Evolutionary conservation across 352 stramenopile species (phyloP), one percentile per base, ranked within the genome.

Genomic region (Phytophthora nicotianae): DNA sequence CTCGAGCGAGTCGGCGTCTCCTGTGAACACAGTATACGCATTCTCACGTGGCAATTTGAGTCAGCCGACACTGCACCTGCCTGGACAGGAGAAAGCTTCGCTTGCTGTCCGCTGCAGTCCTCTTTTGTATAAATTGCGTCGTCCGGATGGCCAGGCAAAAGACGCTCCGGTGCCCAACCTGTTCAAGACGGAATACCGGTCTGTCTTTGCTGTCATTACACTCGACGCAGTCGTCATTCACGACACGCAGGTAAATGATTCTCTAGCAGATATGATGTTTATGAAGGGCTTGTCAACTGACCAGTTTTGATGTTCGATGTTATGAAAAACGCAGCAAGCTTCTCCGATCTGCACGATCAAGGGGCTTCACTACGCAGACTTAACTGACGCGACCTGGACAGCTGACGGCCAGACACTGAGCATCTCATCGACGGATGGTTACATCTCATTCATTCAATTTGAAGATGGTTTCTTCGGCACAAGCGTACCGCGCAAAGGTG

Each of bases 391-490:
- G 24, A 86, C 81, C 42, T 99, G 96, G 96, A 96, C 91, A 1
- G 46, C 66, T 0, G 91, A 98, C 72, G 96, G 95, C 11, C 86
- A 85, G 37, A 82, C 85, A n/a, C 75, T 99, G 19, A 88, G 96
- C 55, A 86, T 98, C 14, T 96, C 88, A n/a, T 98, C 95, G 24
- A 95, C 91, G 23, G 96, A 99, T 74, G 96, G 96, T 37, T 98
- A 99, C 62, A 77, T 98, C 29, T 98, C 90, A 5, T 95, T 98
- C 55, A 78, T 98, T 27, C 86, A 77, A 33, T 98, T 98, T 72
- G 77, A 79, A 29, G 69, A 88, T 27, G 90, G 81, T 13, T 97
- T 98, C 75, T 90, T 96, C 23, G 88, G 88, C 6, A 50, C 48
- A 1, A 53, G 64, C 3, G 41, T 88, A 6, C 17, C 74, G 16